Percentiles rank a stretch among this genome's conserved stretches.
Conservation (phyloP, 2,329 filamentous ascomycete genomes). For the Penicillium decumbens region DNA sequence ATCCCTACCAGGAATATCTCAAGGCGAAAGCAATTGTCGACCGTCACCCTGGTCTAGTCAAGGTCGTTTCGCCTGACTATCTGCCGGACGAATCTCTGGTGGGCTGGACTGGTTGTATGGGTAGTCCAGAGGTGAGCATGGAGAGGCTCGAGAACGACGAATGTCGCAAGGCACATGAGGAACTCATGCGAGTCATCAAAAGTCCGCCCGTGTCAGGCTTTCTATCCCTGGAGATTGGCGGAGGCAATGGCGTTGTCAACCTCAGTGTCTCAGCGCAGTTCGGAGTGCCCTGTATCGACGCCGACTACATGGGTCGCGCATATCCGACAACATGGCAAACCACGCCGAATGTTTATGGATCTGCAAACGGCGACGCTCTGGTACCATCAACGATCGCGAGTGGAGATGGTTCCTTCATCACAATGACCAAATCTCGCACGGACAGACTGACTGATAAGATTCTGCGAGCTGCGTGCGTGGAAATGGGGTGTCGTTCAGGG, state of each 20-base stretch:
- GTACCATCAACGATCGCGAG: not conserved
- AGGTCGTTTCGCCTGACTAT: not conserved
- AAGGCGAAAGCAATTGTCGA: not conserved
- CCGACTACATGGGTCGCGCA: slow-evolving; percentile 46
- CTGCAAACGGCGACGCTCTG: not conserved
- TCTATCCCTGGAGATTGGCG: not conserved
- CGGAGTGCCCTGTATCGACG: slow-evolving; percentile 45
- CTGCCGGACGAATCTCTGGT: not conserved
- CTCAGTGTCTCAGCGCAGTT: slow-evolving; percentile 37
- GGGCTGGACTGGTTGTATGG: not conserved
- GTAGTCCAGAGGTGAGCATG: not conserved
- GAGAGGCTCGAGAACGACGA: not conserved
- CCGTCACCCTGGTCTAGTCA: not conserved
- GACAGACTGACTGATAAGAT: not conserved
- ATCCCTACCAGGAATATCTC: not conserved
- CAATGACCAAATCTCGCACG: not conserved
- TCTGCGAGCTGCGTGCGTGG: not conserved
- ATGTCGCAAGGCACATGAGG: not conserved
- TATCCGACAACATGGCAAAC: slow-evolving; percentile 47
- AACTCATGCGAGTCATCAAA: not conserved
- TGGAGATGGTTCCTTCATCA: not conserved
- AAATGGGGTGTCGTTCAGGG: not conserved
- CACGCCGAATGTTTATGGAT: slow-evolving; percentile 38
- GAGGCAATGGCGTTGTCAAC: not conserved
- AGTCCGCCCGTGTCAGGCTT: not conserved